phyloP scores from a whole-genome alignment of 2,329 filamentous ascomycete genomes.

The Pseudogymnoascus sp. region DNA sequence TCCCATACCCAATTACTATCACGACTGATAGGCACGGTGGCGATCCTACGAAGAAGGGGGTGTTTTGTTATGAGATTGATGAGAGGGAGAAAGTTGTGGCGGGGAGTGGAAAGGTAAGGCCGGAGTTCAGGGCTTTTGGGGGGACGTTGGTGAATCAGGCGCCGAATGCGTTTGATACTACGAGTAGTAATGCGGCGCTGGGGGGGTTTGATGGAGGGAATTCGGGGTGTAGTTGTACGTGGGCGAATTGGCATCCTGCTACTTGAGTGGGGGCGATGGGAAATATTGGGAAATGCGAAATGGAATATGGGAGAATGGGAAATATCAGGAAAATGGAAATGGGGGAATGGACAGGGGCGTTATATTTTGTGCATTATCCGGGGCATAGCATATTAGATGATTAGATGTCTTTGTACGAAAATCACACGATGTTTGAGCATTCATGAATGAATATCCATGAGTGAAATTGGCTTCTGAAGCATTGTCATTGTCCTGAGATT shows the following conservation, averaged over 20 bases:
- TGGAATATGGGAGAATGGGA: not conserved
- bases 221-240: conserved; percentile 56
- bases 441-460: not conserved
- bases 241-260: conserved; percentile 41
- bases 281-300: not conserved
- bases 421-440: not conserved
- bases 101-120: conserved; percentile 39
- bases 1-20: conserved; percentile 58
- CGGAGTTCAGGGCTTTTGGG: conserved; percentile 44
- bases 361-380: not conserved
- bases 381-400: conserved; percentile 3
- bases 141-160: conserved; percentile 49
- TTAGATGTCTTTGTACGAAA: conserved; percentile 2
- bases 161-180: conserved; percentile 26
- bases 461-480: not conserved
- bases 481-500: not conserved
- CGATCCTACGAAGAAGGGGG: conserved; percentile 43
- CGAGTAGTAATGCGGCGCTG: conserved; percentile 37
- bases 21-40: conserved; percentile 59
- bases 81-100: conserved; percentile 40
- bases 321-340: not conserved
- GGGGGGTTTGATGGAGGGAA: conserved; percentile 59
- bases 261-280: not conserved
- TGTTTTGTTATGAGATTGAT: conserved; percentile 48
- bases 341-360: not conserved